Base-by-base conservation (phyloP, 345 rosid genomes). In the Orychophragmus violaceus region DNA sequence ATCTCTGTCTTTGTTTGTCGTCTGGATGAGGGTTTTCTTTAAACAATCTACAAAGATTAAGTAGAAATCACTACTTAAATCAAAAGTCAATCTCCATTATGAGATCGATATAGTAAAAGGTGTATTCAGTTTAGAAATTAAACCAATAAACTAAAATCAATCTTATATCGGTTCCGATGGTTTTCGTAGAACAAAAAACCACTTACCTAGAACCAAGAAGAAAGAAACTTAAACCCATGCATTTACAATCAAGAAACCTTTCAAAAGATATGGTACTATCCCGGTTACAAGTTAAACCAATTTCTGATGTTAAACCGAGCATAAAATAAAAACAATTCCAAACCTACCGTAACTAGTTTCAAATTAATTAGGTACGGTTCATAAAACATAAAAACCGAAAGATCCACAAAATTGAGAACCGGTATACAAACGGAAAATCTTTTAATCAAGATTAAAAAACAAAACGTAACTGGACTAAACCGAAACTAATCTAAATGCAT, bases 21-120 rank as follows among this genome's bases (percentile, higher is more conserved):
- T 91, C 97, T 13, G 99, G 99, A 71, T 95, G 99, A 5, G 92
- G 99, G 42, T 90, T 89, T 73, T 87, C 93, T 77, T 86, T 95
- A 42, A 95, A 95, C 83, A 89, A 62, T 42, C 99, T 95, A 81
- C 76, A 71, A 69, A 51, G 32, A 17, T 70, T 17, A 1, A 22
- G 51, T 3, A 45, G 18, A 36, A 19, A 6, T 39, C 18, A 30
- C 36, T 23, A 22, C 6, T 46, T 13, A 44, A 7, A 35, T 29
- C 24, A 33, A 14, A 22, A 10, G 5, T 11, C 11, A n/a, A 69
- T 24, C 25, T 33, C 49, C 21, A 56, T 24, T 18, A 24, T 58
- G 37, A 48, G 65, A 59, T 22, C 3, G 4, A 49, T 6, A 48
- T n/a, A 10, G 13, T 27, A n/a, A 17, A 13, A 24, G 37, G 23